Base-by-base conservation (phyloP, 441 rosid genomes). In the Populus hybrid region DNA sequence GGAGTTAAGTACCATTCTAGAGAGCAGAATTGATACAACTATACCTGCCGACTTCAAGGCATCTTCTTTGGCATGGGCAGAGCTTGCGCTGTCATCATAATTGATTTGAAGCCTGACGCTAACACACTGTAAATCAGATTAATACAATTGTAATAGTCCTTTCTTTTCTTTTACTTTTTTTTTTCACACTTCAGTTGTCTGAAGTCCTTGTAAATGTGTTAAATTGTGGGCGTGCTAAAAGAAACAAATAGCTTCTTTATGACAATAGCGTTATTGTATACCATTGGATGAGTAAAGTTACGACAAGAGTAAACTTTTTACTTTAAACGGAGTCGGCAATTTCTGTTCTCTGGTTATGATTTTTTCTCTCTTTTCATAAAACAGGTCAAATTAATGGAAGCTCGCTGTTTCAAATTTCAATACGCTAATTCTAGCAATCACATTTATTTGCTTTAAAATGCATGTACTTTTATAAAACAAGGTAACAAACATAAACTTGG, bases 51-150 rank as follows among this genome's bases (percentile, higher is more conserved):
- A 93, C 84, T 87, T 92, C 31, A 92, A 89, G 88, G 85, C 98
- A 8, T 92, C 98, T 36, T 90, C 99, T 68, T 86, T 94, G 84
- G 99, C 98, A 6, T 96, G 99, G 99, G 99, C 99, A 0, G 99
- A 97, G 92, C 93, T 91, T 12, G 97, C 97, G 0, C 89, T 97
- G 74, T 86, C 95, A 26, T 89, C 98, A 3, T 93, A 85, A 89
- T 79, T 61, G 75, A 78, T 84, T 69, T 56, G 76, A 75, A 35
- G 33, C 53, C 18, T 74, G 53, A 68, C 69, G 69, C 89, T 87
- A 87, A 84, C 91, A 82, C 73, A 77, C 78, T 79, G 88, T 89
- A 88, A 83, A 89, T 83, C 82, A 68, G 70, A 83, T 74, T 82
- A 78, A 79, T 72, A 79, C 81, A 64, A 35, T 64, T 87, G 74